Percentiles rank a stretch among this genome's conserved stretches.
These are phyloP conservation scores for Amylocystis lapponica DNA, from an alignment of 768 basidiomycete species.

Conservation along the genomic window DNA sequence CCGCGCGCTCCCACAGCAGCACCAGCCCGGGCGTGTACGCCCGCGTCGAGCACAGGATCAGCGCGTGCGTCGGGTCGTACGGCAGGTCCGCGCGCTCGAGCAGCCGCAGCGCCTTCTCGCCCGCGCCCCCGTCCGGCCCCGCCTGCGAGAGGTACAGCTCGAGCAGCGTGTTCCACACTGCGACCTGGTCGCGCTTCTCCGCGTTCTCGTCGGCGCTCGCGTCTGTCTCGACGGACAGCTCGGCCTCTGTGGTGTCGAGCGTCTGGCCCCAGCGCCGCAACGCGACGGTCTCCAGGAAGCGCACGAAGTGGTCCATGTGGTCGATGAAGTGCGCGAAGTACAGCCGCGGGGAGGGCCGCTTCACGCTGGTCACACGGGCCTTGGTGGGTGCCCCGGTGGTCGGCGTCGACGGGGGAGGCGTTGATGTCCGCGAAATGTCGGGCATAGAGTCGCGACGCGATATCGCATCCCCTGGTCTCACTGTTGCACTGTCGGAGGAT, in stretches of 20 bases:
- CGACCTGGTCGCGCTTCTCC: conserved; percentile 66
- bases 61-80: conserved; percentile 85
- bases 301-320: conserved; percentile 74
- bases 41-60: conserved; percentile 89
- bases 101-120: conserved; percentile 68
- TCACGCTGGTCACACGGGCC: conserved; percentile 29
- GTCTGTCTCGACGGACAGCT: conserved; percentile 10
- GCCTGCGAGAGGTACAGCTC: conserved; percentile 75
- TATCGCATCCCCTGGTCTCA: conserved; percentile 5
- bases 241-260: conserved; percentile 36
- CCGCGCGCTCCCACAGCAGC: conserved; percentile 86
- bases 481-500: conserved; percentile 11
- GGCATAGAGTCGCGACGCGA: conserved; percentile 33
- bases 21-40: conserved; percentile 82
- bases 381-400: conserved; percentile 8
- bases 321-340: conserved; percentile 96
- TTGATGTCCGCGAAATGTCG: conserved; percentile 19
- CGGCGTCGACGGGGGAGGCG: conserved; percentile 22
- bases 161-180: conserved; percentile 93
- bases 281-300: conserved; percentile 87
- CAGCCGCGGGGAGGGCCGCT: conserved; percentile 70
- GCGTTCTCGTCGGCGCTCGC: conserved; percentile 35
- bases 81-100: conserved; percentile 58
- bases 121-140: conserved; percentile 33
- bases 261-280: conserved; percentile 72